Evolutionary conservation across 257 asterid species (phyloP), one percentile per base, ranked within the genome.

Genomic region (Fraxinus cuspidata): DNA sequence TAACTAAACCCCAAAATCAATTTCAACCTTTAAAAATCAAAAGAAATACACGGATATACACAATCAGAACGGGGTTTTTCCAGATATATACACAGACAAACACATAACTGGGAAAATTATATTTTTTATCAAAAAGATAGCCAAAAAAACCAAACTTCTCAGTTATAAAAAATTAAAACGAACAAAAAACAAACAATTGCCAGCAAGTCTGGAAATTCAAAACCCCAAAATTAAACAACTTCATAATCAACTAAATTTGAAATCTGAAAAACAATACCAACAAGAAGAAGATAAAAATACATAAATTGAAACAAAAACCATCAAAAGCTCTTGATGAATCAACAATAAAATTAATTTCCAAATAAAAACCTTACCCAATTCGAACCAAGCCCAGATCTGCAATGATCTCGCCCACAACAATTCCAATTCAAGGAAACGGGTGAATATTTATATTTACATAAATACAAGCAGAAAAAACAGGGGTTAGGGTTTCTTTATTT

Each of bases 341-440:
- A 27, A 25, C 69, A 58, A 4, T 25, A 4, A 73, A 44, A 47
- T 31, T 6, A 5, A 70, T 66, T 44, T 12, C 64, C 63, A 16
- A 53, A 68, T 10, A 23, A 25, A 9, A 16, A 80, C 25, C 84
- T 76, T 21, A 81, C 83, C 86, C 72, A 72, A 13, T 27, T 42
- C 70, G 56, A 69, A 28, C 76, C 40, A 34, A 32, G 68, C 81
- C 75, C 88, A 78, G 89, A 88, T 88, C 89, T 76, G 84, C 77
- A 67, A 77, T 68, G 79, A 82, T 85, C 82, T 81, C 80, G 63
- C 78, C 29, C 83, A 34, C 63, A 53, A 72, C 77, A 35, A 69
- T 71, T 66, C 76, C 66, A 81, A 79, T 67, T 83, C 37, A 3
- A 47, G 18, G 70, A 76, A 44, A 72, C 69, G 12, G 34, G 69